phyloP scores from a whole-genome alignment of 129 eudicot species.

The Deinandra increscens region DNA sequence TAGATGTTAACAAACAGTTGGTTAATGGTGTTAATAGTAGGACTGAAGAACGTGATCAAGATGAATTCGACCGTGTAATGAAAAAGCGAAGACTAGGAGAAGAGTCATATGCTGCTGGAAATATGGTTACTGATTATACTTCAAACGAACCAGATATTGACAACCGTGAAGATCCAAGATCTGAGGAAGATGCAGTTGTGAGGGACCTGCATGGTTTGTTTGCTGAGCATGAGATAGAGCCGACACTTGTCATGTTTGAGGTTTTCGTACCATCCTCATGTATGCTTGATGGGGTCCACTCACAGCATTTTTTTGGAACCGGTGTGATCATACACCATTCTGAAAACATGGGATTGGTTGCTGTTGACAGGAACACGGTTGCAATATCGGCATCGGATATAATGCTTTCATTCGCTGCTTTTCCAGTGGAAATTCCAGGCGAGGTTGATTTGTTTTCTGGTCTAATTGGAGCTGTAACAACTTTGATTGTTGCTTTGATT shows the following conservation, averaged over 20 bases:
- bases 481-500: neutral
- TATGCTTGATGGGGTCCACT: constrained; percentile 93
- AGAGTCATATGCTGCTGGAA: constrained; percentile 33
- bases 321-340: constrained; percentile 87
- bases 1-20: constrained; percentile 41
- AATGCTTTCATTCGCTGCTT: constrained; percentile 92
- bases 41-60: constrained; percentile 43
- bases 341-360: constrained; percentile 70
- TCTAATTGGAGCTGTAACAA: neutral
- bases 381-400: constrained; percentile 80
- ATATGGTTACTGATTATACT: constrained; percentile 35
- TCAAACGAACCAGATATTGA: constrained; percentile 48
- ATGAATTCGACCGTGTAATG: constrained; percentile 53
- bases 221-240: constrained; percentile 83
- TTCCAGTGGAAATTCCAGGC: constrained; percentile 83
- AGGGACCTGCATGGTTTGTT: constrained; percentile 60
- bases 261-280: constrained; percentile 91
- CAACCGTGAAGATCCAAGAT: constrained; percentile 42
- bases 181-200: constrained; percentile 42
- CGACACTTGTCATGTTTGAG: constrained; percentile 92
- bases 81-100: constrained; percentile 64
- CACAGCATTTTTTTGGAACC: constrained; percentile 89
- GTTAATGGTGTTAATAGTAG: constrained; percentile 43
- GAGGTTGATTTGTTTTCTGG: constrained; percentile 46
- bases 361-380: constrained; percentile 81